Evolutionary conservation across 2,329 filamentous ascomycete genomes (phyloP).

Genomic region (Cladosporium sp.): DNA sequence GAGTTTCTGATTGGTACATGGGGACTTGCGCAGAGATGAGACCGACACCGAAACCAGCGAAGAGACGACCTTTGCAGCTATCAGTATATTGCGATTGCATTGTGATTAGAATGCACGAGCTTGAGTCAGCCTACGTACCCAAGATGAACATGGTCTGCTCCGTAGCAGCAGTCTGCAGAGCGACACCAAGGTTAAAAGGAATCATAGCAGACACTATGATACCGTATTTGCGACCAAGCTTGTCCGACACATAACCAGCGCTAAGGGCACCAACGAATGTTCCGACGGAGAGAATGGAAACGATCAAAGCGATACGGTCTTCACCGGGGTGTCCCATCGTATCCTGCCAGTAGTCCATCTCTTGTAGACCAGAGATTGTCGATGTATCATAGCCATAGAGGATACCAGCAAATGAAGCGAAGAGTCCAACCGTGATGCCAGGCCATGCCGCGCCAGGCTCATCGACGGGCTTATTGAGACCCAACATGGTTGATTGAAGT

Average conservation of each 20-base stretch:
- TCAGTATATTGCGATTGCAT: not conserved
- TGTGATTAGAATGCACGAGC: too few species aligned
- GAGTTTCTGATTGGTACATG: constrained; percentile 76
- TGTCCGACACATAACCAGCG: constrained; percentile 67
- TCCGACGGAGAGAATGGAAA: constrained; percentile 77
- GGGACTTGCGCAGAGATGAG: constrained; percentile 58
- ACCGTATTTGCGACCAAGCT: constrained; percentile 64
- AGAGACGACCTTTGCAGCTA: constrained; percentile 40
- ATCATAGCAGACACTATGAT: constrained; percentile 58
- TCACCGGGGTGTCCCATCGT: constrained; percentile 22
- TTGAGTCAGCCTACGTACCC: constrained; percentile 15
- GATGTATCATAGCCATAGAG: constrained; percentile 63
- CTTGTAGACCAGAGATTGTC: constrained; percentile 56
- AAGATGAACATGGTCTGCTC: constrained; percentile 54
- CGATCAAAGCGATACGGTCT: constrained; percentile 55
- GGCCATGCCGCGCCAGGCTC: constrained; percentile 41
- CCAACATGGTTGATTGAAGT: constrained; percentile 34
- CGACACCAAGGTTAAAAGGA: constrained; percentile 67
- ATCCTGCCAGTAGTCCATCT: constrained; percentile 24
- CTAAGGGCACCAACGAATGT: constrained; percentile 71
- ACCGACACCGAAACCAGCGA: constrained; percentile 70
- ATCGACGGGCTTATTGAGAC: constrained; percentile 42
- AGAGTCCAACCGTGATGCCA: constrained; percentile 40
- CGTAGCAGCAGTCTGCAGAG: constrained; percentile 65
- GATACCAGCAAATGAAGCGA: constrained; percentile 44